These are phyloP conservation scores for Cyamopsis tetragonoloba DNA, from an alignment of 306 rosid genomes.

Conservation along the genomic window DNA sequence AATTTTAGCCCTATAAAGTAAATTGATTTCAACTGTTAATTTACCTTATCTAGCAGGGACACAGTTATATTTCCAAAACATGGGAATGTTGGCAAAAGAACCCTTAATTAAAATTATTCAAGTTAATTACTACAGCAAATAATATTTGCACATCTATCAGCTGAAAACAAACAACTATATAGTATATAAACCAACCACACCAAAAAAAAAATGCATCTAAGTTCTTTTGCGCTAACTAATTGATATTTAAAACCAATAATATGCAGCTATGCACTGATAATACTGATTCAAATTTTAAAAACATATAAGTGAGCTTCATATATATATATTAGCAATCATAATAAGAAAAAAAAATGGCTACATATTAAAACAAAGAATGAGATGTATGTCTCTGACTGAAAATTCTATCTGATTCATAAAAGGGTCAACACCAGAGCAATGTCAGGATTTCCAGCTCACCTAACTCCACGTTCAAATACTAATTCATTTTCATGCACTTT, in stretches of 20 bases:
- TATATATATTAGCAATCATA: not conserved
- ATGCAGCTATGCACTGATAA: not conserved
- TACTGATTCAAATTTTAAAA: not conserved
- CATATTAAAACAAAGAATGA: too few species aligned
- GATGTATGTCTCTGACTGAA: too few species aligned
- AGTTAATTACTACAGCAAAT: constrained; percentile 25
- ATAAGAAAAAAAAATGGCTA: not conserved
- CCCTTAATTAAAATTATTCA: constrained; percentile 29
- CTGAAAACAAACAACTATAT: constrained; percentile 7
- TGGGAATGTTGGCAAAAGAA: constrained; percentile 36
- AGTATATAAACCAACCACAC: too few species aligned
- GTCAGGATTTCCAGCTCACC: constrained; percentile 41
- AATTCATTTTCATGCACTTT: constrained; percentile 34
- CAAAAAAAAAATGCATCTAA: too few species aligned
- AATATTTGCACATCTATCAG: constrained; percentile 32
- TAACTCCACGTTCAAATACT: constrained; percentile 25
- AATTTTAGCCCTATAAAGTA: too few species aligned
- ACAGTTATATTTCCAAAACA: constrained; percentile 27
- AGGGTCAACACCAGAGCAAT: constrained; percentile 21
- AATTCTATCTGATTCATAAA: too few species aligned
- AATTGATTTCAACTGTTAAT: too few species aligned
- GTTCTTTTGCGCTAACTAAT: too few species aligned
- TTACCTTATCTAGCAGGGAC: constrained; percentile 41
- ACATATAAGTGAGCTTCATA: not conserved
- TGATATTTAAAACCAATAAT: not conserved